A percentile compares a stretch with the other conserved stretches of the same genome.
phyloP scores from a whole-genome alignment of 2,329 filamentous ascomycete species.

The Aspergillus clavatus region DNA sequence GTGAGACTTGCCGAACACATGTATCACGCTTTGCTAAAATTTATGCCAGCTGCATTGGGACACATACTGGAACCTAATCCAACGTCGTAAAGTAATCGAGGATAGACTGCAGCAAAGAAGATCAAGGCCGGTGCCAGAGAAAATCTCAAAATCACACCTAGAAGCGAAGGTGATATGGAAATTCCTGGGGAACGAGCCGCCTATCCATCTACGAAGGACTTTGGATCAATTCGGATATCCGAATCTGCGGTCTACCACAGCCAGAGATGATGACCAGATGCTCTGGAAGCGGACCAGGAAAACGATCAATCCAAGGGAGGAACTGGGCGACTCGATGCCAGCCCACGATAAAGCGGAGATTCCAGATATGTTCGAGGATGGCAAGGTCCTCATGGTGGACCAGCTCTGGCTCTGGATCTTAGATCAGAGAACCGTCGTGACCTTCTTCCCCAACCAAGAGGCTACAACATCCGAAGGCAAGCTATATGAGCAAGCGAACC shows the following conservation, averaged over 20 bases:
- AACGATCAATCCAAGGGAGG: conserved; percentile 36
- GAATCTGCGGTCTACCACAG: conserved; percentile 55
- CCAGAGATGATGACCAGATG: conserved; percentile 63
- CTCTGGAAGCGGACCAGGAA: conserved; percentile 60
- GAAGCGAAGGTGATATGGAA: conserved; percentile 61
- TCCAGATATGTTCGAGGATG: conserved; percentile 23
- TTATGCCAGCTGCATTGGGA: conserved; percentile 55
- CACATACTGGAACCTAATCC: conserved; percentile 55
- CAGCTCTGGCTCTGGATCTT: conserved; percentile 56
- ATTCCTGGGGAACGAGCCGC: conserved; percentile 57
- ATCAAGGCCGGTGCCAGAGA: conserved; percentile 52
- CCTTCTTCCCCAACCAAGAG: conserved; percentile 33
- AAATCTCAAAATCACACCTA: conserved; percentile 51
- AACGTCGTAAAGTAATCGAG: conserved; percentile 52
- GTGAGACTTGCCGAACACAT: conserved; percentile 12
- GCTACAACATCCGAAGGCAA: conserved; percentile 31
- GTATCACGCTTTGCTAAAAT: not conserved
- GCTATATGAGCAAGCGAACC: conserved; percentile 49
- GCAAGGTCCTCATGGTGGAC: conserved; percentile 61
- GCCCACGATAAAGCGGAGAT: conserved; percentile 12
- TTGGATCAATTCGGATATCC: conserved; percentile 62
- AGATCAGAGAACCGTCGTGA: conserved; percentile 31
- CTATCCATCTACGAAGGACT: conserved; percentile 58
- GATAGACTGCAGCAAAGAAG: conserved; percentile 52
- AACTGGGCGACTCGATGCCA: conserved; percentile 42